Evolutionary conservation across 805 yeast species (phyloP).

Genomic region (Metschnikowia reukaufii): DNA sequence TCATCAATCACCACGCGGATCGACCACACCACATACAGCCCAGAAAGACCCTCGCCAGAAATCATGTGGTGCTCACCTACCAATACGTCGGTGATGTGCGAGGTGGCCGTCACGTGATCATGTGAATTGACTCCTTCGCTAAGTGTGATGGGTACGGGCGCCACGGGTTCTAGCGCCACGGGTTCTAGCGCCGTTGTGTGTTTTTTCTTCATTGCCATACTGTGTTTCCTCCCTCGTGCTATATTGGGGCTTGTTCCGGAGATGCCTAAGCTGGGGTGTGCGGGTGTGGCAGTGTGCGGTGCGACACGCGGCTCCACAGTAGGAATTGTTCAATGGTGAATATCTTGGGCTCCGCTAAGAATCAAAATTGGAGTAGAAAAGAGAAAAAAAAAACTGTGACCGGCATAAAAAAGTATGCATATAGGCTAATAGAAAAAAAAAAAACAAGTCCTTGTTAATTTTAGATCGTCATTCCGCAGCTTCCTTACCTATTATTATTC

Average conservation of each 20-base stretch:
- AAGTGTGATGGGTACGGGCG: constrained; percentile 41
- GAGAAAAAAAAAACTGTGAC: too few species aligned
- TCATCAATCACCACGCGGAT: constrained; percentile 39
- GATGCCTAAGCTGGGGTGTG: too few species aligned
- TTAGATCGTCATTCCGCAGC: too few species aligned
- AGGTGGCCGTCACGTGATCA: constrained; percentile 20
- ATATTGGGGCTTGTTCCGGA: neutral
- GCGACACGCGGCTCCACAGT: neutral
- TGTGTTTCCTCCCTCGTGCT: neutral
- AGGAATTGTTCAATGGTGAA: neutral
- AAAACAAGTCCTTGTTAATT: too few species aligned
- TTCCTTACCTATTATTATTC: too few species aligned
- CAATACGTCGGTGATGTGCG: constrained; percentile 42
- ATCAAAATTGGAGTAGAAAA: too few species aligned
- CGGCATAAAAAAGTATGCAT: too few species aligned
- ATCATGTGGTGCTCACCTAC: constrained; percentile 42
- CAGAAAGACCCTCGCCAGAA: constrained; percentile 36
- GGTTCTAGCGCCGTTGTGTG: constrained; percentile 21
- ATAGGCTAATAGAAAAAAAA: too few species aligned
- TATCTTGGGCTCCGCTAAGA: too few species aligned
- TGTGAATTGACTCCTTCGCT: constrained; percentile 24
- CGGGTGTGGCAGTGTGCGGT: constrained; percentile 2
- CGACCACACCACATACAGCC: constrained; percentile 40
- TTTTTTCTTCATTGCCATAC: constrained; percentile 9
- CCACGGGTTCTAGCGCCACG: constrained; percentile 21